Evolutionary conservation across 1,284 basidiomycete genomes (phyloP).

Genomic region (Ustanciosporium gigantosporum): DNA sequence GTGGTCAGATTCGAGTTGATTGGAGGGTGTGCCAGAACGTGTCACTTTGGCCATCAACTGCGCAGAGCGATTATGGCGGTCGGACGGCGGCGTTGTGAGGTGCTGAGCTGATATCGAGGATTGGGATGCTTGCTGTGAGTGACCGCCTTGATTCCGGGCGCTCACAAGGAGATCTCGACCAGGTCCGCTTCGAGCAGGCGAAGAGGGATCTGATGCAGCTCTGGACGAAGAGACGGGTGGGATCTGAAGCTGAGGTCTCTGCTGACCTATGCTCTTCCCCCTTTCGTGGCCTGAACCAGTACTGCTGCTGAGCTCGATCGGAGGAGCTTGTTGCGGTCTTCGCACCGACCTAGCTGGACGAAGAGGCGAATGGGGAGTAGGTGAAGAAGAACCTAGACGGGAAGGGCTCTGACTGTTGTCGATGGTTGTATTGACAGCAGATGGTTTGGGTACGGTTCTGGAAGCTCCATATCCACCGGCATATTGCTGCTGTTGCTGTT

Average conservation of each 20-base stretch:
- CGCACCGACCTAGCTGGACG: conserved; percentile 44
- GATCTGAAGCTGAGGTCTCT: conserved; percentile 26
- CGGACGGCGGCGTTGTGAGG: conserved; percentile 12
- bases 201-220: conserved; percentile 9
- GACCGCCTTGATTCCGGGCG: conserved; percentile 14
- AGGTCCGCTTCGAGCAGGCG: conserved; percentile 16
- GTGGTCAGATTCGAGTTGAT: conserved; percentile 28
- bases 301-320: conserved; percentile 6
- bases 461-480: conserved; percentile 4
- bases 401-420: conserved; percentile 1
- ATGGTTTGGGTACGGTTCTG: conserved; percentile 1
- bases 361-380: conserved; percentile 23
- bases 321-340: conserved; percentile 33
- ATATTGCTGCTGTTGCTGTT: conserved; percentile 1
- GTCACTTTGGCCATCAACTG: conserved; percentile 43
- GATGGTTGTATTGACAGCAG: conserved; percentile 16
- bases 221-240: conserved; percentile 13
- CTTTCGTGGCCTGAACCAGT: conserved; percentile 5
- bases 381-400: background rate
- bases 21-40: conserved; percentile 20
- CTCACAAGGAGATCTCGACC: conserved; percentile 25
- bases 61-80: conserved; percentile 38
- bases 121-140: conserved; percentile 16
- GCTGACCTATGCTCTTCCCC: background rate
- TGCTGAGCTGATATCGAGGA: conserved; percentile 2